Percentiles rank a stretch among this genome's conserved stretches.
phyloP scores from a whole-genome alignment of 2,329 filamentous ascomycete species.

The Zymoseptoria crescenta region DNA sequence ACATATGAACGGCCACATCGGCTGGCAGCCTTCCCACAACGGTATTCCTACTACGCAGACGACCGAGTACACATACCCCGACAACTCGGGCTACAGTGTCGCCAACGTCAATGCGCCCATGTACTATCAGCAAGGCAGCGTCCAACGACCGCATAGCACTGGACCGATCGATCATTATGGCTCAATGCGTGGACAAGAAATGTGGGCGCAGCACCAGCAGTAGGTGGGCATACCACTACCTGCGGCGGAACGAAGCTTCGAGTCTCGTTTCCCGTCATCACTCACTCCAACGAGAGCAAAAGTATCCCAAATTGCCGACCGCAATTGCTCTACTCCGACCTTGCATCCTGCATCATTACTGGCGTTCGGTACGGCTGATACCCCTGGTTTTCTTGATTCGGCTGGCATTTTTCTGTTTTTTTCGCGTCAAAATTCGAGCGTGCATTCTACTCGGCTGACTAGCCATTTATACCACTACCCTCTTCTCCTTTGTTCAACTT shows the following conservation, averaged over 20 bases:
- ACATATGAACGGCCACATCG: constrained; percentile 64
- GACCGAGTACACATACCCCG: constrained; percentile 72
- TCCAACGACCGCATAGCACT: constrained; percentile 64
- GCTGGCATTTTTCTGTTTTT: constrained; percentile 10
- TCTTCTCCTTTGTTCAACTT: constrained; percentile 13
- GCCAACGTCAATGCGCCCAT: constrained; percentile 54
- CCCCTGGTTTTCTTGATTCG: constrained; percentile 16
- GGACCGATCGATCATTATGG: constrained; percentile 55
- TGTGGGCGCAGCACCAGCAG: constrained; percentile 45
- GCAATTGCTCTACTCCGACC: not conserved
- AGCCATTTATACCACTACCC: constrained; percentile 9
- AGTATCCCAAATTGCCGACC: not conserved
- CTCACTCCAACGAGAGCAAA: not conserved
- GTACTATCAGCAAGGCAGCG: constrained; percentile 62
- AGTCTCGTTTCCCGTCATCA: not conserved
- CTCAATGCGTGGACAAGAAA: constrained; percentile 49
- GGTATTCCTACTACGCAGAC: constrained; percentile 59
- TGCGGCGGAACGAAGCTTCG: not conserved
- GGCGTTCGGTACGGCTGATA: constrained; percentile 22
- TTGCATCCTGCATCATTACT: constrained; percentile 11
- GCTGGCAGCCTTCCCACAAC: constrained; percentile 81
- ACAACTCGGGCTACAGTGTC: constrained; percentile 31
- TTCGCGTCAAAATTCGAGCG: constrained; percentile 5
- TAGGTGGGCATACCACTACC: constrained; percentile 4
- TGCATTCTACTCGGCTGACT: constrained; percentile 5